Conservation (phyloP, 78 protist genomes). For the Paulinella micropora region DNA sequence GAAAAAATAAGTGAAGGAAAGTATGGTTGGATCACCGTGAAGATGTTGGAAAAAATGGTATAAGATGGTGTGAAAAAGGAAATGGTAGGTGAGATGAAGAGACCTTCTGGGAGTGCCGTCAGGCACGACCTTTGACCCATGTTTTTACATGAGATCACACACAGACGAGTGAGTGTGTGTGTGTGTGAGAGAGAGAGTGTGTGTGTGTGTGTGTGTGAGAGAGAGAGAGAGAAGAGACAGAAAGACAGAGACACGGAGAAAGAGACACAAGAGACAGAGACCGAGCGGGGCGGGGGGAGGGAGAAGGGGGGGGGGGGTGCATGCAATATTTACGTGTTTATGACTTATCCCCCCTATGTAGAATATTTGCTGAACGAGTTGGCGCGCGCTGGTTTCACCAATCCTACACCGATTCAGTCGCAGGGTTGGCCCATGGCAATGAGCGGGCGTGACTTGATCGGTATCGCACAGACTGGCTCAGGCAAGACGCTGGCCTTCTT, state of each 20-base stretch:
- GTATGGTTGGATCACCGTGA: too few relatives aligned
- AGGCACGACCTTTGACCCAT: too few relatives aligned
- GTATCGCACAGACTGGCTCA: constrained; percentile 54
- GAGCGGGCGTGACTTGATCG: constrained; percentile 51
- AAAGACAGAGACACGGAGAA: too few relatives aligned
- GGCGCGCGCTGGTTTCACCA: neutral
- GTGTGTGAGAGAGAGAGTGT: neutral
- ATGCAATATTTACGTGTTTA: neutral
- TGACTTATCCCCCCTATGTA: neutral
- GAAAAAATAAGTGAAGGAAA: too few relatives aligned
- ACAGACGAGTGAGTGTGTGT: too few relatives aligned
- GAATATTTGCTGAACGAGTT: neutral
- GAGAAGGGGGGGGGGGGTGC: neutral
- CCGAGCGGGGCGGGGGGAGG: neutral
- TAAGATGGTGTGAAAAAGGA: too few relatives aligned
- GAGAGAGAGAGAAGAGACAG: neutral
- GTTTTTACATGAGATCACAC: too few relatives aligned
- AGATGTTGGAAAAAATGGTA: too few relatives aligned
- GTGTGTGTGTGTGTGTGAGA: neutral
- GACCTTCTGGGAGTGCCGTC: too few relatives aligned
- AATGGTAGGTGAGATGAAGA: too few relatives aligned
- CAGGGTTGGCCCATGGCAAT: constrained; percentile 26
- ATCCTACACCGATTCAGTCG: constrained; percentile 4
- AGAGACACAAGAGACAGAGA: too few relatives aligned
- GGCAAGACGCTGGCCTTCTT: constrained; percentile 83